phyloP scores from a whole-genome alignment of 176 grass and related monocot species.

The Aegilops tauschii region DNA sequence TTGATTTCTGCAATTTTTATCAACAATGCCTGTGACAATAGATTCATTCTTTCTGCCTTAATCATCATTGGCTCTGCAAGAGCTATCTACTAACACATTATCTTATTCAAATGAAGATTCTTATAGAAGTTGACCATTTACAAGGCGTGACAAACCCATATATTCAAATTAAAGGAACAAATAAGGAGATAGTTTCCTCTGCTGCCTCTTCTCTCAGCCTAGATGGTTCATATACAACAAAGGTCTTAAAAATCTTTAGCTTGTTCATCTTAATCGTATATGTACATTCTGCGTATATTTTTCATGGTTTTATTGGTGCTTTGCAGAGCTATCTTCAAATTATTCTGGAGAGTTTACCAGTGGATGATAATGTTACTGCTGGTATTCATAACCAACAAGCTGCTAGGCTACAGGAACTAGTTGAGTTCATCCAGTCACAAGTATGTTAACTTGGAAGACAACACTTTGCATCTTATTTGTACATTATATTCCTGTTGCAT shows the following conservation, averaged over 20 bases:
- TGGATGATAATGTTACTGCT: slow-evolving; percentile 49
- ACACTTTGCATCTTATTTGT: slow-evolving; percentile 6
- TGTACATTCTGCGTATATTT: not conserved
- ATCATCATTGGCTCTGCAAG: slow-evolving; percentile 3
- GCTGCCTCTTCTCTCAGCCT: slow-evolving; percentile 81
- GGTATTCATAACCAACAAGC: slow-evolving; percentile 94
- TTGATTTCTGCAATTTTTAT: slow-evolving; percentile 6
- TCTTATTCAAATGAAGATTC: slow-evolving; percentile 64
- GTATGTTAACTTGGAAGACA: slow-evolving; percentile 38
- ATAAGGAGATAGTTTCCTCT: slow-evolving; percentile 80
- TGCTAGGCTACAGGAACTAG: slow-evolving; percentile 80
- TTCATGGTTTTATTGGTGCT: slow-evolving; percentile 26
- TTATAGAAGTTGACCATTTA: slow-evolving; percentile 98
- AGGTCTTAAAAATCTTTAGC: slow-evolving; percentile 51
- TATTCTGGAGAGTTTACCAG: slow-evolving; percentile 88
- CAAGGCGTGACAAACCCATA: slow-evolving; percentile 68
- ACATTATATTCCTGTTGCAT: slow-evolving; percentile 9
- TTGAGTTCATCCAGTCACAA: slow-evolving; percentile 96
- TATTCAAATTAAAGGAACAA: slow-evolving; percentile 98
- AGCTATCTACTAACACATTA: slow-evolving; percentile 20
- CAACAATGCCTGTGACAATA: slow-evolving; percentile 17
- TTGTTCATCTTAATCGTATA: slow-evolving; percentile 23
- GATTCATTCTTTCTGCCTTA: not conserved
- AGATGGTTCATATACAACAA: slow-evolving; percentile 91
- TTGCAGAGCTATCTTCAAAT: slow-evolving; percentile 95